Conservation (phyloP, 2,329 filamentous ascomycete species). For the Colletotrichum simmondsii region DNA sequence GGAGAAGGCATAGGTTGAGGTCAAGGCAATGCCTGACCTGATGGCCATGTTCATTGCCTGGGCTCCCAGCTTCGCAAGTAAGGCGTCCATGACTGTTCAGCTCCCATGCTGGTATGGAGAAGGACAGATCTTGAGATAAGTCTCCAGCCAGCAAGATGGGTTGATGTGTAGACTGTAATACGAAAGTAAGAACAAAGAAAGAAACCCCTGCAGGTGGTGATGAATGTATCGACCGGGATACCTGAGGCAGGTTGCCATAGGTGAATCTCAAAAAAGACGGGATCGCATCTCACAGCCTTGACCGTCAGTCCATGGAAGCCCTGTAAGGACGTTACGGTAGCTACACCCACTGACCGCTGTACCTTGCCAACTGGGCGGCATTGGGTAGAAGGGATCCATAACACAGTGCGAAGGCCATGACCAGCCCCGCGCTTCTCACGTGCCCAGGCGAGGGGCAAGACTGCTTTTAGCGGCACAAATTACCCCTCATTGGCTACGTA, state of each 20-base stretch:
- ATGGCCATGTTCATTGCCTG: slow-evolving; percentile 95
- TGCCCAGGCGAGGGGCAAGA: slow-evolving; percentile 1
- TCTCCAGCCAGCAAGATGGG: neutral
- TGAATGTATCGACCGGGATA: slow-evolving; percentile 9
- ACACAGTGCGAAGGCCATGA: neutral
- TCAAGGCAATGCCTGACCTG: slow-evolving; percentile 85
- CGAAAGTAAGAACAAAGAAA: neutral
- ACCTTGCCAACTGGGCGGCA: slow-evolving; percentile 7
- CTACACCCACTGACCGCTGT: neutral
- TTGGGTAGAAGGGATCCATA: slow-evolving; percentile 9
- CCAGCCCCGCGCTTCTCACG: slow-evolving; percentile 8
- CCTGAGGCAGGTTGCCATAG: slow-evolving; percentile 27
- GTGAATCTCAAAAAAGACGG: neutral
- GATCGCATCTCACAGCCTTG: slow-evolving; percentile 2
- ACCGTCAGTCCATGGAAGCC: slow-evolving; percentile 12
- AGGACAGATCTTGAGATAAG: neutral
- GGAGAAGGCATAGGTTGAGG: slow-evolving; percentile 84
- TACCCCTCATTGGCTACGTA: slow-evolving; percentile 21
- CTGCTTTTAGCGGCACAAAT: neutral
- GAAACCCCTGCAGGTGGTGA: neutral
- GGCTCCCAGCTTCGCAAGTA: slow-evolving; percentile 62
- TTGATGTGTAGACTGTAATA: neutral
- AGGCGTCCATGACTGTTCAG: slow-evolving; percentile 73
- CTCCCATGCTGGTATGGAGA: slow-evolving; percentile 18
- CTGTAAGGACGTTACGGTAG: neutral